A percentile compares a stretch with the other conserved stretches of the same genome.
phyloP scores from a whole-genome alignment of 2,329 filamentous ascomycete genomes.

The Stenocarpella maydis region DNA sequence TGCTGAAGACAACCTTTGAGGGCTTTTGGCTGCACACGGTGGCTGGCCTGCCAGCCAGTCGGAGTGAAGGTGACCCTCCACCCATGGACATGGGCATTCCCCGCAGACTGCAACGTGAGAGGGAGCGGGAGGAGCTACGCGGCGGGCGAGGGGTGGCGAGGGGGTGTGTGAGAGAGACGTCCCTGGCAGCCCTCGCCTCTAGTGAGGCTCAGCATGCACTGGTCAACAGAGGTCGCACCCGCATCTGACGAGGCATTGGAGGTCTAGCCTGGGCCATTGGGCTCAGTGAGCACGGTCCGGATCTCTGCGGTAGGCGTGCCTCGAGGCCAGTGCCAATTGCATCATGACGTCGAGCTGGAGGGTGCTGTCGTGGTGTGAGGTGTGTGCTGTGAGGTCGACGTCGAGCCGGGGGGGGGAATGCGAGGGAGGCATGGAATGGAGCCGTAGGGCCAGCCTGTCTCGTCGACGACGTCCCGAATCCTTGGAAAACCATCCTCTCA shows the following conservation, averaged over 20 bases:
- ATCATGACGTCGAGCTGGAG: background rate
- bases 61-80: slow-evolving; percentile 29
- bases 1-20: background rate
- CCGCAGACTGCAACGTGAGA: slow-evolving; percentile 33
- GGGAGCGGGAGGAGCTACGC: slow-evolving; percentile 8
- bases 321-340: slow-evolving; percentile 1
- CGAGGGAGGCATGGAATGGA: no score
- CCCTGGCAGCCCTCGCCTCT: background rate
- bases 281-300: background rate
- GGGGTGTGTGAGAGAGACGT: slow-evolving; percentile 4
- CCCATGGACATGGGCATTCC: slow-evolving; percentile 33
- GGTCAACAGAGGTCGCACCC: background rate
- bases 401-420: background rate
- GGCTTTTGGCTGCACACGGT: slow-evolving; percentile 14
- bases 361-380: background rate
- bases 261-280: slow-evolving; percentile 13
- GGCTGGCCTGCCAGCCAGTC: slow-evolving; percentile 32
- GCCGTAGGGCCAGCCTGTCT: background rate
- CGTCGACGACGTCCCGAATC: slow-evolving; percentile 17
- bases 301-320: background rate
- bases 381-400: background rate
- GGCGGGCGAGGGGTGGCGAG: slow-evolving; percentile 9
- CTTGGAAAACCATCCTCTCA: slow-evolving; percentile 15
- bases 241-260: slow-evolving; percentile 3
- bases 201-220: background rate